Percentiles rank a stretch among this genome's conserved stretches.
phyloP scores from a whole-genome alignment of 2,329 filamentous ascomycete species.

The Didymella pomorum region DNA sequence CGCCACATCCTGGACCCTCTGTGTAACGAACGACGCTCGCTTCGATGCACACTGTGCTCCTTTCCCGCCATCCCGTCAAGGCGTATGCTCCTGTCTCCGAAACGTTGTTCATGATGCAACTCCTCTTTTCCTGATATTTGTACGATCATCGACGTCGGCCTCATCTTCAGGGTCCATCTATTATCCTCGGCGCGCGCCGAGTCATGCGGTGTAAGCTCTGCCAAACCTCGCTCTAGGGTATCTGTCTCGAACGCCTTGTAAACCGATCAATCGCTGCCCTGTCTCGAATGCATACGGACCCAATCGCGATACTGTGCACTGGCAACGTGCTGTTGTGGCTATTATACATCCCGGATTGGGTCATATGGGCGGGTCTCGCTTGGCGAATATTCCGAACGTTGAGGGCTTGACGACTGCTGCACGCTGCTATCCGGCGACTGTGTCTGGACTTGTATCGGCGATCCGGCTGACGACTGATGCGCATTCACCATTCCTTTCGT shows the following conservation, averaged over 20 bases:
- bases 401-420: slow-evolving; percentile 42
- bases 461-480: slow-evolving; percentile 37
- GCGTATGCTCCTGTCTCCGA: background rate
- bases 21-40: slow-evolving; percentile 27
- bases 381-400: slow-evolving; percentile 44
- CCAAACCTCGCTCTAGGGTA: slow-evolving; percentile 28
- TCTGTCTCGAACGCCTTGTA: slow-evolving; percentile 28
- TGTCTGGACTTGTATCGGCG: slow-evolving; percentile 39
- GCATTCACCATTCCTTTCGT: slow-evolving; percentile 35
- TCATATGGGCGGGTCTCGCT: slow-evolving; percentile 48
- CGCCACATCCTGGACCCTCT: slow-evolving; percentile 20
- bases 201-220: slow-evolving; percentile 13
- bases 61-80: slow-evolving; percentile 16
- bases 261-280: slow-evolving; percentile 24
- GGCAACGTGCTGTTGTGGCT: slow-evolving; percentile 8
- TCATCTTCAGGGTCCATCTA: background rate
- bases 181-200: slow-evolving; percentile 9
- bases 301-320: slow-evolving; percentile 32
- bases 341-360: slow-evolving; percentile 48
- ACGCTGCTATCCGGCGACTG: slow-evolving; percentile 37
- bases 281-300: slow-evolving; percentile 23
- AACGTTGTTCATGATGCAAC: background rate
- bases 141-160: background rate
- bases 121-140: background rate
- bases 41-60: slow-evolving; percentile 14